Percentiles rank a stretch among this genome's conserved stretches.
phyloP scores from a whole-genome alignment of 106 monocot species.

The Acanthochlamys bracteata region DNA sequence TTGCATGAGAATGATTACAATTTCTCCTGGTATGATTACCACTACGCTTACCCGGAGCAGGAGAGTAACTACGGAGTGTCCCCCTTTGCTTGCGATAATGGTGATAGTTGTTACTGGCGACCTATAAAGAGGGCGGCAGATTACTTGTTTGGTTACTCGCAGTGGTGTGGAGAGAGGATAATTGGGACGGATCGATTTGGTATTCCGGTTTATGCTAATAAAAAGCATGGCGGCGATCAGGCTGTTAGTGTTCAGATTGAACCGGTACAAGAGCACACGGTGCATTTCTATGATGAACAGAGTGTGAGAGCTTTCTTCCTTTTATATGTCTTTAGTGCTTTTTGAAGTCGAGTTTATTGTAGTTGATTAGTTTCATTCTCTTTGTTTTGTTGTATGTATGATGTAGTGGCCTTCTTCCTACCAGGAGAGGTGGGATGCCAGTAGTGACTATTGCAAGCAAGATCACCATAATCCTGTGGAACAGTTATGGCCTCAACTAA shows the following conservation, averaged over 20 bases:
- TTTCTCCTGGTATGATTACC: constrained; percentile 2
- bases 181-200: constrained; percentile 46
- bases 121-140: constrained; percentile 42
- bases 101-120: constrained; percentile 29
- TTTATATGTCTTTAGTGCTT: too few species aligned
- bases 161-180: constrained; percentile 51
- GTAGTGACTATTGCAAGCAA: constrained; percentile 26
- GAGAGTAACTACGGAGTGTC: constrained; percentile 17
- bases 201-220: constrained; percentile 57
- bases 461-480: constrained; percentile 12
- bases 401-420: constrained; percentile 3
- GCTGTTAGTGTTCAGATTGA: constrained; percentile 27
- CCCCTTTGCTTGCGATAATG: constrained; percentile 4
- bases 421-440: constrained; percentile 23
- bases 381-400: not conserved
- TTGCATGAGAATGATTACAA: too few species aligned
- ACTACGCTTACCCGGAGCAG: constrained; percentile 12
- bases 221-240: constrained; percentile 7
- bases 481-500: not conserved
- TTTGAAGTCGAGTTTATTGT: not conserved
- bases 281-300: constrained; percentile 14
- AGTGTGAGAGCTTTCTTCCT: not conserved
- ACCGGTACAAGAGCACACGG: constrained; percentile 21
- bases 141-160: constrained; percentile 66
- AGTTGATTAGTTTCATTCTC: not conserved